Evolutionary conservation across 2,329 filamentous ascomycete genomes (phyloP).

Genomic region (Cadophora luteo-olivacea): DNA sequence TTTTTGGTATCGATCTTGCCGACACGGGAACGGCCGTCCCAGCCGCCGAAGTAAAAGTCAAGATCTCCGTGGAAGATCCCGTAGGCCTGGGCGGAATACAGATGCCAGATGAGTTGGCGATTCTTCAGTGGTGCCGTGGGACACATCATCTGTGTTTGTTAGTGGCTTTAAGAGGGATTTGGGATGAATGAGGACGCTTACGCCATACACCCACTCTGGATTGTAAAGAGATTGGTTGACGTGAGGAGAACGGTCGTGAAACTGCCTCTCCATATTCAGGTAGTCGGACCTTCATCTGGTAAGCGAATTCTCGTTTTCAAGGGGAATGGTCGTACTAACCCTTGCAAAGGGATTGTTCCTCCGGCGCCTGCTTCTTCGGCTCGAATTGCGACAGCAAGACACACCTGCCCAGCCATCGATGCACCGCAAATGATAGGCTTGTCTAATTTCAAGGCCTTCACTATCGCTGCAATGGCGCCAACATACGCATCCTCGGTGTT

Average conservation of each 20-base stretch:
- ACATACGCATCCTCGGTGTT: conserved; percentile 23
- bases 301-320: background rate
- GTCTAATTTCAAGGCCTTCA: conserved; percentile 51
- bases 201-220: conserved; percentile 53
- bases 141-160: conserved; percentile 27
- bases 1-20: conserved; percentile 53
- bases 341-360: conserved; percentile 54
- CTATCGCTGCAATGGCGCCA: conserved; percentile 39
- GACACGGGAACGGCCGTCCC: conserved; percentile 53
- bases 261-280: conserved; percentile 47
- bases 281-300: conserved; percentile 38
- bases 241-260: conserved; percentile 53
- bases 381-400: conserved; percentile 53
- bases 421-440: conserved; percentile 57
- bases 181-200: background rate
- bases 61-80: conserved; percentile 58
- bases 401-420: conserved; percentile 57
- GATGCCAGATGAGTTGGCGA: conserved; percentile 54
- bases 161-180: background rate
- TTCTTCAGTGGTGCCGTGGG: conserved; percentile 40
- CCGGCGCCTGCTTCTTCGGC: conserved; percentile 54
- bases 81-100: conserved; percentile 56
- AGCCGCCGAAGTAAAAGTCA: conserved; percentile 58
- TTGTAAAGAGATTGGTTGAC: conserved; percentile 56
- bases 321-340: conserved; percentile 37